A percentile compares a stretch with the other conserved stretches of the same genome.
Evolutionary conservation across 768 basidiomycete species (phyloP).

Genomic region (Termitomyces sp.): DNA sequence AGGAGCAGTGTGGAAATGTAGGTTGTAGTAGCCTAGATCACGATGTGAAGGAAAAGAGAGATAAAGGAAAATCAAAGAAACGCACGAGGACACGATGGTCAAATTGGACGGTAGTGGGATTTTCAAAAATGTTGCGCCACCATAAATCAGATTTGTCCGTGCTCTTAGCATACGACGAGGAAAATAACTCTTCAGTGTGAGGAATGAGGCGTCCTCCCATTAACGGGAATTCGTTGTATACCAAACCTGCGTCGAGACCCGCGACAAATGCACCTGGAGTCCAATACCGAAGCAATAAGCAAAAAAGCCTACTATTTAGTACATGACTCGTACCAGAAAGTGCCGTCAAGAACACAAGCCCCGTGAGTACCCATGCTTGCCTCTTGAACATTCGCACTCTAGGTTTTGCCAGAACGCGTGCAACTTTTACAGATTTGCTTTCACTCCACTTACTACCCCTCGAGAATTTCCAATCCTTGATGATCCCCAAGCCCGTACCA

Average conservation of each 20-base stretch:
- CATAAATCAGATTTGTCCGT: conserved; percentile 71
- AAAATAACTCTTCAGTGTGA: conserved; percentile 77
- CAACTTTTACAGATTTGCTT: conserved; percentile 30
- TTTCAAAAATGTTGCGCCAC: conserved; percentile 97
- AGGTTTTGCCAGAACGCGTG: conserved; percentile 48
- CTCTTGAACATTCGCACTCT: conserved; percentile 52
- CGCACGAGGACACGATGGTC: conserved; percentile 89
- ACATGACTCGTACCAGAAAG: conserved; percentile 62
- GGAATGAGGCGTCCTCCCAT: conserved; percentile 91
- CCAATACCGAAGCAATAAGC: not conserved
- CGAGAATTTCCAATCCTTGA: conserved; percentile 77
- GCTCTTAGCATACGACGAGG: conserved; percentile 64
- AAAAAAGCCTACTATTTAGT: not conserved
- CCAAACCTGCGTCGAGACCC: conserved; percentile 90
- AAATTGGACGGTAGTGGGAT: conserved; percentile 96
- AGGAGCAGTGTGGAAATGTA: conserved; percentile 64
- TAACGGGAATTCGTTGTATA: conserved; percentile 97
- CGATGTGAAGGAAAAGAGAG: not conserved
- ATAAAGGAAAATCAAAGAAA: conserved; percentile 8
- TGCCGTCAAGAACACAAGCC: conserved; percentile 85
- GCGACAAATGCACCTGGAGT: conserved; percentile 91
- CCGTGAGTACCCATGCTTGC: conserved; percentile 57
- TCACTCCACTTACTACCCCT: conserved; percentile 56
- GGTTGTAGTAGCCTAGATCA: conserved; percentile 72
- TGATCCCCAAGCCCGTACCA: conserved; percentile 63